These are phyloP conservation scores for Cyclotella sp. DNA, from an alignment of 108 stramenopile species.

Conservation along the genomic window DNA sequence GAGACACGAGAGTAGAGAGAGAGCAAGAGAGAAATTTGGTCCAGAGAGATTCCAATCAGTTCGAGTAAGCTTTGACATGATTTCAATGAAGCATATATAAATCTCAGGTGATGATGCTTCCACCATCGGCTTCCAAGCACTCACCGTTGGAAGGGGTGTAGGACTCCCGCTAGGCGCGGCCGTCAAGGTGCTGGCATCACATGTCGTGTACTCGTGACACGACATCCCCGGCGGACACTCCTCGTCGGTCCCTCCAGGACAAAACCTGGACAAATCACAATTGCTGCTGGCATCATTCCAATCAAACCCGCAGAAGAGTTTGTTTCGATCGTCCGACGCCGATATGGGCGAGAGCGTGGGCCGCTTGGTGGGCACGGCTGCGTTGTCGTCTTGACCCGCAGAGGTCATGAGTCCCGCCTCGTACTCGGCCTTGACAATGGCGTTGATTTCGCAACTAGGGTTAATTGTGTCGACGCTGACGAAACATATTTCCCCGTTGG, in stretches of 20 bases:
- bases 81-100: too few species aligned
- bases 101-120: background rate
- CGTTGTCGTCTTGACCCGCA: background rate
- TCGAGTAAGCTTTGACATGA: too few species aligned
- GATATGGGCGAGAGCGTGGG: slow-evolving; percentile 16
- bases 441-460: slow-evolving; percentile 49
- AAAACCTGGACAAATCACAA: slow-evolving; percentile 37
- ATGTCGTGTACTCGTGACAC: slow-evolving; percentile 39
- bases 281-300: slow-evolving; percentile 42
- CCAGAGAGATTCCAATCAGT: too few species aligned
- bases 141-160: slow-evolving; percentile 18
- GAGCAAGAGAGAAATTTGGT: background rate
- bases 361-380: background rate
- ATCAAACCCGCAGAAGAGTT: slow-evolving; percentile 37
- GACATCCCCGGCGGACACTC: slow-evolving; percentile 37
- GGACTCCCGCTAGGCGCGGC: slow-evolving; percentile 20
- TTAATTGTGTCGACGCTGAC: slow-evolving; percentile 31
- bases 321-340: slow-evolving; percentile 29
- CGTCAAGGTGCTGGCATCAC: slow-evolving; percentile 41
- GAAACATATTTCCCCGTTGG: slow-evolving; percentile 50
- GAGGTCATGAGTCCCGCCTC: slow-evolving; percentile 2
- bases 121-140: background rate
- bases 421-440: slow-evolving; percentile 45
- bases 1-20: too few species aligned
- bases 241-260: slow-evolving; percentile 39